Base-by-base conservation (phyloP, 306 rosid species). In the Medicago arabica region DNA sequence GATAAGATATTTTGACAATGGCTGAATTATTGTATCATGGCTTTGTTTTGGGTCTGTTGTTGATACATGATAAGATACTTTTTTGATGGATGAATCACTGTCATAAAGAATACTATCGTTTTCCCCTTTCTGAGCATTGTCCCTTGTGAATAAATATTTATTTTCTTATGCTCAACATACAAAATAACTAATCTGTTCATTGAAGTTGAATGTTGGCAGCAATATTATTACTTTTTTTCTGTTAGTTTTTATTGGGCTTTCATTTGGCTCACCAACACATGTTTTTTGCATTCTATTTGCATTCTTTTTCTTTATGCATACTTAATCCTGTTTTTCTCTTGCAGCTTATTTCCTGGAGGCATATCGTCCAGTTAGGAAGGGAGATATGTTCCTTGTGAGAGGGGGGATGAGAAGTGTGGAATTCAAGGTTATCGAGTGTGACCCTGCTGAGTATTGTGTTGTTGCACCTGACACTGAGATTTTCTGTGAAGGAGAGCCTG, bases 341-440 rank as follows among this genome's bases (percentile, higher is more conserved):
- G 78, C 93, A 94, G 98, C 99, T 69, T 95, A 95, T 85, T 95
- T 95, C 80, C 74, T 95, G 76, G 96, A 95, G 85, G 93, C 97
- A 51, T 95, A 92, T 82, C 96, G 97, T 6, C 99, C 99, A 0
- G 88, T 90, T 80, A 90, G 97, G 74, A 95, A 95, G 82, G 99
- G 97, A 19, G 97, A 95, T 47, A 44, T 92, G 72, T 95, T 95
- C 82, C 97, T 95, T 58, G 97, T 95, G 59, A 87, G 97, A 85
- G 97, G 99, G n/a, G 99, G 97, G 50, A 95, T 95, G 97, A 85
- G 97, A 84, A 92, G 97, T 82, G 89, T 95, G 14, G 99, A 95
- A 68, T 95, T 95, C 86, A 95, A 95, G 90, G 96, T 95, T 84
- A 88, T 95, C 79, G 97, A 95, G 85, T 90, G 96, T 0, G 99